phyloP scores from a whole-genome alignment of 495 filamentous ascomycete genomes.

The Penicillium dipodomyicola region DNA sequence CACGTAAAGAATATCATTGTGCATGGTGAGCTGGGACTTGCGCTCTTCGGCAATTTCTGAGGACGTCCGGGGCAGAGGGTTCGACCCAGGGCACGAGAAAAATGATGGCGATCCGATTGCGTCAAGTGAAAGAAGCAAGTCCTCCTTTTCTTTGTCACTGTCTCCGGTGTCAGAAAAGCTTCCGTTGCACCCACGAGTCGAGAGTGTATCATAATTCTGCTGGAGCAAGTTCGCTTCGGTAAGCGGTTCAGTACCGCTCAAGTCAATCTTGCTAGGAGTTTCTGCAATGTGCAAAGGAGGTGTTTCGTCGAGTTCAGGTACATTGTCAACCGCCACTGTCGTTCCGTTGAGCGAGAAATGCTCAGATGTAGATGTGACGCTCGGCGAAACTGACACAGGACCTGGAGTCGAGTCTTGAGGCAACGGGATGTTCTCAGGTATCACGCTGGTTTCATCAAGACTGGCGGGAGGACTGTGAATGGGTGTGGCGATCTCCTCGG shows the following conservation, averaged over 20 bases:
- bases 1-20: constrained; percentile 24
- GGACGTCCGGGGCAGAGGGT: not conserved
- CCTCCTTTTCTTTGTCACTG: not conserved
- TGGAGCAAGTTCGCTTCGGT: not conserved
- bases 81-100: not conserved
- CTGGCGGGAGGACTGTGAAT: constrained; percentile 15
- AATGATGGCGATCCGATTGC: not conserved
- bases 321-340: not conserved
- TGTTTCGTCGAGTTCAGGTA: not conserved
- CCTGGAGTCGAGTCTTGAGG: not conserved
- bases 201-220: constrained; percentile 9
- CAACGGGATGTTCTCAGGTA: not conserved
- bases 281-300: not conserved
- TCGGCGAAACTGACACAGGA: not conserved
- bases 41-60: constrained; percentile 4
- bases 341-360: not conserved
- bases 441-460: not conserved
- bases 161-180: constrained; percentile 14
- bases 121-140: not conserved
- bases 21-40: constrained; percentile 20
- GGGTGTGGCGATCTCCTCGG: not conserved
- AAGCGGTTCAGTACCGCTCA: not conserved
- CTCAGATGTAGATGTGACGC: not conserved
- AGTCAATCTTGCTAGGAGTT: not conserved
- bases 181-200: constrained; percentile 14